Percentiles rank a stretch among this genome's conserved stretches.
phyloP scores from a whole-genome alignment of 2,329 filamentous ascomycete species.

The Cadophora sp. region DNA sequence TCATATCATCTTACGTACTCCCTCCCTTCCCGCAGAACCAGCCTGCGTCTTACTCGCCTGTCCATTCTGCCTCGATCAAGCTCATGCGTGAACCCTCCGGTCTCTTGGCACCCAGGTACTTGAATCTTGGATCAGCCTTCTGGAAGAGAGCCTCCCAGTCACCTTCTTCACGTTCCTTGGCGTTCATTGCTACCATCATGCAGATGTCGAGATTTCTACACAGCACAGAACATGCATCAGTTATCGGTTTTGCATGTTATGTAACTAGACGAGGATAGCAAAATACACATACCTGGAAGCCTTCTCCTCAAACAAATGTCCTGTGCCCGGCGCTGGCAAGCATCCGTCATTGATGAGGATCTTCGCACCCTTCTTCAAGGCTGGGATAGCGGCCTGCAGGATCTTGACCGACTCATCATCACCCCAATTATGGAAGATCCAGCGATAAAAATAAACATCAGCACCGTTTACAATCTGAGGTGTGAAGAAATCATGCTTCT shows the following conservation, averaged over 20 bases:
- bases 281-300: slow-evolving; percentile 44
- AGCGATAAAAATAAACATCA: slow-evolving; percentile 55
- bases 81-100: slow-evolving; percentile 57
- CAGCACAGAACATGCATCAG: neutral
- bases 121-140: slow-evolving; percentile 54
- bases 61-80: slow-evolving; percentile 58
- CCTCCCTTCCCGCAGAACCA: neutral
- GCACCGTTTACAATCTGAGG: slow-evolving; percentile 50
- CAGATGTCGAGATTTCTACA: slow-evolving; percentile 55
- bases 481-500: slow-evolving; percentile 53
- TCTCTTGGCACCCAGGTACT: slow-evolving; percentile 22
- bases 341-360: slow-evolving; percentile 48
- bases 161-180: slow-evolving; percentile 54
- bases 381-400: slow-evolving; percentile 48
- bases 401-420: slow-evolving; percentile 49
- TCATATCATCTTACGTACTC: neutral
- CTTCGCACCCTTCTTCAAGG: slow-evolving; percentile 50
- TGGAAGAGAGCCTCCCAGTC: slow-evolving; percentile 55
- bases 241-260: too few species aligned
- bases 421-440: slow-evolving; percentile 57
- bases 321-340: slow-evolving; percentile 23
- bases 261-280: neutral
- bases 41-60: slow-evolving; percentile 6
- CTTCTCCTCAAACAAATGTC: slow-evolving; percentile 45
- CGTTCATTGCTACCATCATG: slow-evolving; percentile 58